Percentiles rank a stretch among this genome's conserved stretches.
Evolutionary conservation across 257 asterid species (phyloP).

Genomic region (Coffea canephora): DNA sequence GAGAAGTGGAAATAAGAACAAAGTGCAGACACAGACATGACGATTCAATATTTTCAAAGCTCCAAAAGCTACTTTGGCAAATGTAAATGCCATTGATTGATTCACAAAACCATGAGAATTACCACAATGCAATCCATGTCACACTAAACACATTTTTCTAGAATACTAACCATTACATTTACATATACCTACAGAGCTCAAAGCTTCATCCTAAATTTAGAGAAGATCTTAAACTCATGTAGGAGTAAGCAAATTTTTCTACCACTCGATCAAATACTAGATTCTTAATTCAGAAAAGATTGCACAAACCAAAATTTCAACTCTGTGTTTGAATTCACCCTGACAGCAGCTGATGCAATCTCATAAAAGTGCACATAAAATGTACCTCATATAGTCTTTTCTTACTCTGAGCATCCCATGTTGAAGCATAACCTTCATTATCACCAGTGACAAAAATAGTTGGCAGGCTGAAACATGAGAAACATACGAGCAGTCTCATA

Average conservation of each 20-base stretch:
- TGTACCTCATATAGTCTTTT: slow-evolving; percentile 69
- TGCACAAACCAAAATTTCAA: neutral
- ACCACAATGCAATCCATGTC: neutral
- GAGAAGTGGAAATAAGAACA: neutral
- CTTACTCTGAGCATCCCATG: slow-evolving; percentile 73
- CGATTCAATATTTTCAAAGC: neutral
- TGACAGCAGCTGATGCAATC: neutral
- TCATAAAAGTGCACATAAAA: neutral
- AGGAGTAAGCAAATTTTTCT: neutral
- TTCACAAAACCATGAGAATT: neutral
- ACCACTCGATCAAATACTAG: neutral
- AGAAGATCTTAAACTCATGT: neutral
- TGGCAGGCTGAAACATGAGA: slow-evolving; percentile 39
- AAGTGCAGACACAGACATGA: neutral
- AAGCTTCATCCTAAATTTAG: neutral
- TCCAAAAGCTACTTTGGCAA: neutral
- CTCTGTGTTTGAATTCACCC: neutral
- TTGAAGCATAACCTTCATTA: slow-evolving; percentile 61
- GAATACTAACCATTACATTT: neutral
- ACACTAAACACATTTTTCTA: neutral
- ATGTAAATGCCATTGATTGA: neutral
- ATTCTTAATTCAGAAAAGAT: neutral
- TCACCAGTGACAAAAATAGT: slow-evolving; percentile 76
- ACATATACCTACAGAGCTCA: neutral
- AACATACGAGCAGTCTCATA: slow-evolving; percentile 4